These are phyloP conservation scores for Dioscorea dumetorum DNA, from an alignment of 106 monocot species.

Conservation along the genomic window DNA sequence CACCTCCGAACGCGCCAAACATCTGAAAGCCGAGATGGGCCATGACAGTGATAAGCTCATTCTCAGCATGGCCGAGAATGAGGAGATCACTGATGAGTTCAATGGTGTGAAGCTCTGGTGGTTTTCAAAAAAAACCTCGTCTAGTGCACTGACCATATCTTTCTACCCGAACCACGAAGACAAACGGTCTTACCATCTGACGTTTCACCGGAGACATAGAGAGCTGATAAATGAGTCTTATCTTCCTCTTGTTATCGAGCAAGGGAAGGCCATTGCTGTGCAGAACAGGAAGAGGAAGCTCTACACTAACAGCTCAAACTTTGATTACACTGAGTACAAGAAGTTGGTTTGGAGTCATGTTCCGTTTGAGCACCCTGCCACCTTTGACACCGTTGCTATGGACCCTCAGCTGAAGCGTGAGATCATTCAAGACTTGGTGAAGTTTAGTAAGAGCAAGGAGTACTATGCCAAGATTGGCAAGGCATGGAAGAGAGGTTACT, in stretches of 20 bases:
- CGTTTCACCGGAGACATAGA: constrained; percentile 19
- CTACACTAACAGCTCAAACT: constrained; percentile 12
- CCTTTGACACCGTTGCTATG: constrained; percentile 25
- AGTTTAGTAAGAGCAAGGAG: constrained; percentile 15
- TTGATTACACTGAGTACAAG: not conserved
- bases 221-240: not conserved
- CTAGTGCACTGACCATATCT: not conserved
- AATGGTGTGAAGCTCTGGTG: constrained; percentile 13
- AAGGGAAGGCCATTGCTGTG: constrained; percentile 8
- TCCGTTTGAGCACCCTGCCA: constrained; percentile 26
- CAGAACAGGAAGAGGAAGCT: constrained; percentile 17
- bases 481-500: constrained; percentile 29
- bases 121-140: not conserved
- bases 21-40: constrained; percentile 26
- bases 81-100: constrained; percentile 20
- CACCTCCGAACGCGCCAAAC: constrained; percentile 18
- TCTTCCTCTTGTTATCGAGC: constrained; percentile 3
- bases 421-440: constrained; percentile 11
- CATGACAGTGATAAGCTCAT: constrained; percentile 15
- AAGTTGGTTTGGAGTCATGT: constrained; percentile 16
- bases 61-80: constrained; percentile 20
- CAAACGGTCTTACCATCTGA: constrained; percentile 10
- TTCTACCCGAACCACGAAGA: not conserved
- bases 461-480: constrained; percentile 19
- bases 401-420: constrained; percentile 17